phyloP scores from a whole-genome alignment of 805 yeast genomes.

The Saccharomycopsis sp. region DNA sequence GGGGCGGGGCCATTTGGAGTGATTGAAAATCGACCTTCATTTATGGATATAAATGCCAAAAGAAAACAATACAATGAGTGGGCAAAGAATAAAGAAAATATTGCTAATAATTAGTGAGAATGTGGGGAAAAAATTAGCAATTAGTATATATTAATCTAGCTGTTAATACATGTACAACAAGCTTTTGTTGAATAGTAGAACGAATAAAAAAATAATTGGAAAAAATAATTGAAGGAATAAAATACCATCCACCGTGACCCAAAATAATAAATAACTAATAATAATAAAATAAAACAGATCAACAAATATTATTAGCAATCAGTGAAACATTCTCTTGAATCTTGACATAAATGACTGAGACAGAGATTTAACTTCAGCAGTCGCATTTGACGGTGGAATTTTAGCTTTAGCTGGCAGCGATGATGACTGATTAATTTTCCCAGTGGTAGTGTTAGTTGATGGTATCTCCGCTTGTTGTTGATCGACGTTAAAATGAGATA shows the following conservation, averaged over 20 bases:
- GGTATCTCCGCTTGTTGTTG: neutral
- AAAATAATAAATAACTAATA: neutral
- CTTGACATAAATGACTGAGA: constrained; percentile 9
- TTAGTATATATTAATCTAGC: neutral
- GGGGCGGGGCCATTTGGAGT: constrained; percentile 43
- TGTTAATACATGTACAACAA: no score
- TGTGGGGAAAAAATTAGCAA: neutral
- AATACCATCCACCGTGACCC: neutral
- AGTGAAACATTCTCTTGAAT: constrained; percentile 14
- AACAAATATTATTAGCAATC: neutral
- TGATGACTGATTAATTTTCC: neutral
- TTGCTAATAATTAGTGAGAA: neutral
- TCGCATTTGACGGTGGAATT: neutral
- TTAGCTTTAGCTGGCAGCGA: neutral
- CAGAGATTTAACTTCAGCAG: neutral
- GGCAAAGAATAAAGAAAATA: constrained; percentile 11
- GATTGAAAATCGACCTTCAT: constrained; percentile 44
- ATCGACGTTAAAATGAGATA: constrained; percentile 11
- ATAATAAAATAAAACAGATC: neutral
- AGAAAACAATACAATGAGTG: constrained; percentile 31
- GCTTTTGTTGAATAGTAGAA: no score
- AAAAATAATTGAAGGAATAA: neutral
- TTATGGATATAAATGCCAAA: constrained; percentile 40
- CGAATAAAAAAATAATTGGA: neutral
- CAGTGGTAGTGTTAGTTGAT: neutral